Percentiles rank a stretch among this genome's conserved stretches.
Evolutionary conservation across 345 rosid genomes (phyloP).

Genomic region (Salix purpurea): DNA sequence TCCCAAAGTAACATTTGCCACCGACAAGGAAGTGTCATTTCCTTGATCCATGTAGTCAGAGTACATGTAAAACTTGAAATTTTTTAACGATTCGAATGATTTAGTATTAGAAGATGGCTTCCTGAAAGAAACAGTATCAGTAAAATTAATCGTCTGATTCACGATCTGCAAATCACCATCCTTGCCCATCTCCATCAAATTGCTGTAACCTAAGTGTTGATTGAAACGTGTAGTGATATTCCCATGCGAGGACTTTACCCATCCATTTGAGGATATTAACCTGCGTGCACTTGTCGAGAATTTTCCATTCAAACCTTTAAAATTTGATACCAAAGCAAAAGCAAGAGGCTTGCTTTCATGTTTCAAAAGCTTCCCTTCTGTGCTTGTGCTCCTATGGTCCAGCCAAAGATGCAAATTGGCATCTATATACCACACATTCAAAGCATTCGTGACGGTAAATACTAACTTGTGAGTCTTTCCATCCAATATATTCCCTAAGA

Average conservation of each 20-base stretch:
- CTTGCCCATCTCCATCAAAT: constrained; percentile 52
- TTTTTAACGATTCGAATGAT: constrained; percentile 38
- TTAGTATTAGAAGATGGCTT: constrained; percentile 20
- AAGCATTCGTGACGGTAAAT: constrained; percentile 68
- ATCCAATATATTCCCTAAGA: constrained; percentile 64
- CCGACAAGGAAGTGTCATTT: constrained; percentile 25
- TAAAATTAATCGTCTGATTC: constrained; percentile 50
- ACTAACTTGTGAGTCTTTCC: constrained; percentile 54
- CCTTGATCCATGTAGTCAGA: constrained; percentile 33
- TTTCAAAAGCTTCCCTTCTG: constrained; percentile 56
- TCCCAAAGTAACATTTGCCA: constrained; percentile 47
- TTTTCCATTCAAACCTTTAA: constrained; percentile 51
- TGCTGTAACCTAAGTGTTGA: constrained; percentile 52
- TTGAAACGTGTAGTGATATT: constrained; percentile 41
- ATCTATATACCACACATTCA: constrained; percentile 79
- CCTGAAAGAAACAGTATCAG: constrained; percentile 42
- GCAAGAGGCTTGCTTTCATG: constrained; percentile 33
- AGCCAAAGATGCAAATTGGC: constrained; percentile 94
- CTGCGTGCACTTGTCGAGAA: constrained; percentile 48
- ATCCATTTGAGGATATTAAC: constrained; percentile 48
- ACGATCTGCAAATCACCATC: constrained; percentile 52
- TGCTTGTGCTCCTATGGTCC: constrained; percentile 39
- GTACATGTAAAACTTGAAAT: constrained; percentile 42
- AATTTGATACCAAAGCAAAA: constrained; percentile 35
- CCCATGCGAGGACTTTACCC: constrained; percentile 67